Evolutionary conservation across 208 protist species (phyloP).

Genomic region (Leishmania martiniquensis): DNA sequence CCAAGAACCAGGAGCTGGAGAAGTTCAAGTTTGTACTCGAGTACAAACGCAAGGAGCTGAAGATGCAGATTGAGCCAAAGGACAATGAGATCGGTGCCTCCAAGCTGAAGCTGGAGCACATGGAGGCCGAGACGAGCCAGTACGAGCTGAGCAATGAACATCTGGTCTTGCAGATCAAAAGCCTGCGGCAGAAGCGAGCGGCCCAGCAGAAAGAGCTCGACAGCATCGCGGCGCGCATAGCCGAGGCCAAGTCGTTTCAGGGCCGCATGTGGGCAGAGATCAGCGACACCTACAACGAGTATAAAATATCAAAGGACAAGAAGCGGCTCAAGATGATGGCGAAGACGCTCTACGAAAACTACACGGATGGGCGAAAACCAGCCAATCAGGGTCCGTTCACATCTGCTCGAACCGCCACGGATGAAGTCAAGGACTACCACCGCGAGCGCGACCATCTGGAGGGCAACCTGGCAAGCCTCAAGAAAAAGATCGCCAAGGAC

Average conservation of each 20-base stretch:
- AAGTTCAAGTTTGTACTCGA: conserved; percentile 99
- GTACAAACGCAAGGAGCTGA: conserved; percentile 98
- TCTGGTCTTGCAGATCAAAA: conserved; percentile 93
- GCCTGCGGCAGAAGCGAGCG: conserved; percentile 93
- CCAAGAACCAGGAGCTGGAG: conserved; percentile 98
- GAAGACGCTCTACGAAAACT: conserved; percentile 93
- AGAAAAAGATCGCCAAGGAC: conserved; percentile 95
- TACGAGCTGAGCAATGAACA: conserved; percentile 94
- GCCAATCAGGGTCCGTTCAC: conserved; percentile 39
- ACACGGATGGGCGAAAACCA: conserved; percentile 58
- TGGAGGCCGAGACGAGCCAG: conserved; percentile 93
- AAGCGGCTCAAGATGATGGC: conserved; percentile 91
- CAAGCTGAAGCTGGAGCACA: conserved; percentile 95
- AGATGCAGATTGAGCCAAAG: conserved; percentile 97
- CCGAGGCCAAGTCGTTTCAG: conserved; percentile 81
- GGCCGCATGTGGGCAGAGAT: conserved; percentile 91
- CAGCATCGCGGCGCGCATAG: conserved; percentile 65
- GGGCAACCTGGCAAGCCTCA: conserved; percentile 92
- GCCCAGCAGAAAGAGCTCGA: conserved; percentile 93
- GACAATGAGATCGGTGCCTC: conserved; percentile 95
- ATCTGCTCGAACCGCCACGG: conserved; percentile 72
- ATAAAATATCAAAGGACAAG: conserved; percentile 37
- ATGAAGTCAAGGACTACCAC: conserved; percentile 95
- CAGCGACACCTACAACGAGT: conserved; percentile 66
- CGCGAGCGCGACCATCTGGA: conserved; percentile 96